phyloP scores from a whole-genome alignment of 1,284 basidiomycete genomes.

The Phenoliferia sp. region DNA sequence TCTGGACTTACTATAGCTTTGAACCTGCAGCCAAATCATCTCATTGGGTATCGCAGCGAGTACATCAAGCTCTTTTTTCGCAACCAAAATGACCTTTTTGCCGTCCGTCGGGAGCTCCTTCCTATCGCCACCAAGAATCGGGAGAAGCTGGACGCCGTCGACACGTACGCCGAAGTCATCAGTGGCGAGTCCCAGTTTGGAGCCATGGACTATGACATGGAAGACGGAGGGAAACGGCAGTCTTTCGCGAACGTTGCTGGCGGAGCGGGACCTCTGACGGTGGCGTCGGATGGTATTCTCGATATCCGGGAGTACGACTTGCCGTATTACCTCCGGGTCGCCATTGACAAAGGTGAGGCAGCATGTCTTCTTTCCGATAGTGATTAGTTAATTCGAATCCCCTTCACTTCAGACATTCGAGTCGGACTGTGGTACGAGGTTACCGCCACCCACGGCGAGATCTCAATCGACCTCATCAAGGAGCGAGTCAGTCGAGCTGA shows the following conservation, averaged over 20 bases:
- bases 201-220: conserved; percentile 56
- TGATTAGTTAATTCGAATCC: not conserved
- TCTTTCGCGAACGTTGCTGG: conserved; percentile 29
- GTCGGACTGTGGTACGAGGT: conserved; percentile 97
- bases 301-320: conserved; percentile 97
- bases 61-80: conserved; percentile 87
- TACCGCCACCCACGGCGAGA: conserved; percentile 73
- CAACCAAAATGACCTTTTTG: conserved; percentile 85
- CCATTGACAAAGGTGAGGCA: conserved; percentile 78
- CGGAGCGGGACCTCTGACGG: conserved; percentile 54
- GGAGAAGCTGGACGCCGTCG: conserved; percentile 90
- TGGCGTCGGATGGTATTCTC: conserved; percentile 56
- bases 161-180: conserved; percentile 97
- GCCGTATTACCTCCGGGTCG: conserved; percentile 94
- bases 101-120: conserved; percentile 79
- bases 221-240: conserved; percentile 46
- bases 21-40: conserved; percentile 74
- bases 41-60: conserved; percentile 82
- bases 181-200: conserved; percentile 39
- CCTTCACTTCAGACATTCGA: conserved; percentile 62
- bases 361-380: not conserved
- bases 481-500: conserved; percentile 97
- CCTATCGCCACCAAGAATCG: conserved; percentile 85
- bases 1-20: not conserved
- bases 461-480: conserved; percentile 64